A percentile compares a stretch with the other conserved stretches of the same genome.
These are phyloP conservation scores for Collybia nuda DNA, from an alignment of 768 basidiomycete species.

Conservation along the genomic window DNA sequence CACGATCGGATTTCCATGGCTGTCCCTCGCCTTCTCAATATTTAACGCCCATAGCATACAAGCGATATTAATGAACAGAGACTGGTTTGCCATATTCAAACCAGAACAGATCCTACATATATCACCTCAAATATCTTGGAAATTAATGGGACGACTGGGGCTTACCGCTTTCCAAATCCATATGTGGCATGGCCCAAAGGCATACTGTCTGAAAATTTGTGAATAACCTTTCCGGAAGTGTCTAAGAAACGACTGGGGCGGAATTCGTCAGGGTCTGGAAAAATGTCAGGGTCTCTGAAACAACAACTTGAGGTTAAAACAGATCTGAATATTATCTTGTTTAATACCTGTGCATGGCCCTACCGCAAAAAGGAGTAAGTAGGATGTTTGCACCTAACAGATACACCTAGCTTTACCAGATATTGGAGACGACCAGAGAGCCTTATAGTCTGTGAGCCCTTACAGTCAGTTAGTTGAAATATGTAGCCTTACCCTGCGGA, in stretches of 20 bases:
- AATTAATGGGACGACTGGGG: not conserved
- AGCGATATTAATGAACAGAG: conserved; percentile 25
- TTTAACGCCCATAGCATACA: conserved; percentile 28
- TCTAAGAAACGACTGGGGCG: conserved; percentile 18
- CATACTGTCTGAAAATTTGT: conserved; percentile 4
- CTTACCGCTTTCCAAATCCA: conserved; percentile 25
- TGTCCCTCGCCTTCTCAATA: conserved; percentile 17
- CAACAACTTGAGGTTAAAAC: not conserved
- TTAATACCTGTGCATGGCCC: not conserved
- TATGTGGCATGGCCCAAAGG: conserved; percentile 10
- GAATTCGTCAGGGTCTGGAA: conserved; percentile 16
- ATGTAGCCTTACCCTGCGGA: not conserved
- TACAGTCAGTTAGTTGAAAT: not conserved
- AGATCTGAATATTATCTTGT: too few species aligned
- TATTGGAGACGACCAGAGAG: not conserved
- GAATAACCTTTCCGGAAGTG: conserved; percentile 9
- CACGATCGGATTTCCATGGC: too few species aligned
- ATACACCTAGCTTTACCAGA: too few species aligned
- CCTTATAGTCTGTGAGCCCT: conserved; percentile 3
- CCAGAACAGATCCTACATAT: conserved; percentile 27
- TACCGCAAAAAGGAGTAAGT: not conserved
- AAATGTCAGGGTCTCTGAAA: conserved; percentile 11
- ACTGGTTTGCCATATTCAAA: conserved; percentile 23
- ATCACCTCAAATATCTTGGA: not conserved
- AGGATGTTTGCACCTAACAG: too few species aligned